Conservation (phyloP, 331 rosid species). For the Pyracantha coccinea region DNA sequence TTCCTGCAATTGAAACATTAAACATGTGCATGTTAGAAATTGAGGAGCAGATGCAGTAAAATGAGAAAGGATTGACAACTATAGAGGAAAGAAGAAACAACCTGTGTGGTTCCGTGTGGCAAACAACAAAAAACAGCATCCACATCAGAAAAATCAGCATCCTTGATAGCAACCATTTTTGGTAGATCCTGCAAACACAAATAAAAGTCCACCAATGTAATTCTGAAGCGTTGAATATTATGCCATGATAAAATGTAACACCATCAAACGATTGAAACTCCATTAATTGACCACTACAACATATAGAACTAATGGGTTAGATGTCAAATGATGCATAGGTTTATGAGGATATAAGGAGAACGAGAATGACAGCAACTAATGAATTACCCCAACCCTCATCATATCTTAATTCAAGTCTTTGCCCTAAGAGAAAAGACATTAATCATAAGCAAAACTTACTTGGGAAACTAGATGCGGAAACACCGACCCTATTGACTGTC, state of each 20-base stretch:
- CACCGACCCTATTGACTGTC: slow-evolving; percentile 75
- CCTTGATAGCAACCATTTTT: slow-evolving; percentile 79
- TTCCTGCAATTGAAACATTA: slow-evolving; percentile 45
- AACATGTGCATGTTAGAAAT: not conserved
- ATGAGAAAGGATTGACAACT: slow-evolving; percentile 8
- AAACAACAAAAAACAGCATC: slow-evolving; percentile 97
- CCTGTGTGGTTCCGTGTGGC: slow-evolving; percentile 98
- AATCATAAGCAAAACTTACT: slow-evolving; percentile 33
- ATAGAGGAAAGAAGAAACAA: slow-evolving; percentile 13
- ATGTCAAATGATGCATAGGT: too few species aligned
- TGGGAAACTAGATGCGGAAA: slow-evolving; percentile 73
- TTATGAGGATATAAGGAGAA: too few species aligned
- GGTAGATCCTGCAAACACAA: slow-evolving; percentile 57
- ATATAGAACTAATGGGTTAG: too few species aligned
- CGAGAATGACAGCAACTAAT: not conserved
- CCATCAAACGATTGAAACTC: too few species aligned
- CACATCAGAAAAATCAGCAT: slow-evolving; percentile 67
- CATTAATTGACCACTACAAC: too few species aligned
- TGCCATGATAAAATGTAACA: too few species aligned
- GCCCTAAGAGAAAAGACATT: not conserved
- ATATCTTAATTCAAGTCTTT: not conserved
- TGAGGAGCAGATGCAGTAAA: not conserved
- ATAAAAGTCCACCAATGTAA: not conserved
- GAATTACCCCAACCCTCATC: not conserved
- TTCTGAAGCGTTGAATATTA: too few species aligned